Percentiles rank a stretch among this genome's conserved stretches.
These are phyloP conservation scores for Fusarium piperis DNA, from an alignment of 2,329 filamentous ascomycete genomes.

Conservation along the genomic window DNA sequence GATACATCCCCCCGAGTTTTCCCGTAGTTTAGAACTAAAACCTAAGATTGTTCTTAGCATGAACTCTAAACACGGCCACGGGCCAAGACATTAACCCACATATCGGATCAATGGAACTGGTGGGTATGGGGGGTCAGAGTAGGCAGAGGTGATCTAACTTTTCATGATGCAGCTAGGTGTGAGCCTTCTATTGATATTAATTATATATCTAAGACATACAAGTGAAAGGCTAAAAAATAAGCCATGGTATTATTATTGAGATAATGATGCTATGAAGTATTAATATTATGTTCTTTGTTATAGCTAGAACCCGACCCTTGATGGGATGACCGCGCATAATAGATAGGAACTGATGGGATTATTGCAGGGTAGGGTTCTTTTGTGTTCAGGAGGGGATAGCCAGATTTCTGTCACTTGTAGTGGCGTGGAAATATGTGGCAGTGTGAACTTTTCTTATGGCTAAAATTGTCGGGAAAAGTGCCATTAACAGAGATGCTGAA, in stretches of 20 bases:
- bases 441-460: background rate
- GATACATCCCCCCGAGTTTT: background rate
- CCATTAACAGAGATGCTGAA: accelerated
- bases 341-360: no score
- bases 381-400: background rate
- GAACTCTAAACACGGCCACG: background rate
- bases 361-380: background rate
- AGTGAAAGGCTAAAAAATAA: no score
- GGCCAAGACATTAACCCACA: background rate
- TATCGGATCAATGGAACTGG: background rate
- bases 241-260: no score
- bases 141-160: no score
- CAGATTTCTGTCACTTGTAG: background rate
- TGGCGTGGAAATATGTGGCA: background rate
- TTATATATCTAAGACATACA: no score
- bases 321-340: no score
- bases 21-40: background rate
- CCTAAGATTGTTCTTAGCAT: background rate
- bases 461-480: background rate
- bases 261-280: no score
- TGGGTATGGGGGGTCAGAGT: no score
- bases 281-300: no score
- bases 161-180: no score
- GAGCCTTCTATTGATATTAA: no score
- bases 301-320: no score